These are phyloP conservation scores for Fusarium mexicanum DNA, from an alignment of 2,329 filamentous ascomycete species.

Conservation along the genomic window DNA sequence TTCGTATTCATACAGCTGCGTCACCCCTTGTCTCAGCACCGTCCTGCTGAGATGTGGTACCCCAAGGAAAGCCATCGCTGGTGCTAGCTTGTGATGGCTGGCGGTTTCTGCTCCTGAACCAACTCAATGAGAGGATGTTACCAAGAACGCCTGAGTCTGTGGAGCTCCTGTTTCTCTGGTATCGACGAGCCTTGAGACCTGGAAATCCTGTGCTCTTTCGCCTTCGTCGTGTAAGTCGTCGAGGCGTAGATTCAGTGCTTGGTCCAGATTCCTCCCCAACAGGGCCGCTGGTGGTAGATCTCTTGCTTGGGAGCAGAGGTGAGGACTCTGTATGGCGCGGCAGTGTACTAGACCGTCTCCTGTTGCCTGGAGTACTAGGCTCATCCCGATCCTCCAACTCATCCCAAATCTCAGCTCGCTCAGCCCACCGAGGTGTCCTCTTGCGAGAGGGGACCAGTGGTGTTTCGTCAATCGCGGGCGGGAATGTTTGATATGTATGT, in stretches of 20 bases:
- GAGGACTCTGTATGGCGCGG: slow-evolving; percentile 54
- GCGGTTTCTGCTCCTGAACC: slow-evolving; percentile 56
- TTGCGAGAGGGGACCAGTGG: slow-evolving; percentile 55
- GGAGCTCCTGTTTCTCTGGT: slow-evolving; percentile 51
- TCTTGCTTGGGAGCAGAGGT: slow-evolving; percentile 50
- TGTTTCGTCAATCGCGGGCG: slow-evolving; percentile 50
- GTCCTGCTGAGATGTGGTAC: slow-evolving; percentile 33
- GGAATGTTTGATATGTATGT: slow-evolving; percentile 60
- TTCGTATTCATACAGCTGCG: slow-evolving; percentile 48
- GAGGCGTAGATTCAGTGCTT: slow-evolving; percentile 45
- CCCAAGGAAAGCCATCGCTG: slow-evolving; percentile 30
- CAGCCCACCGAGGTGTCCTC: slow-evolving; percentile 66
- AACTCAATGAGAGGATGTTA: slow-evolving; percentile 64
- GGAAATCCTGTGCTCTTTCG: slow-evolving; percentile 71
- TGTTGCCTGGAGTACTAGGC: slow-evolving; percentile 51
- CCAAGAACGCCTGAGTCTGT: slow-evolving; percentile 61
- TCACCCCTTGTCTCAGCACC: slow-evolving; percentile 31
- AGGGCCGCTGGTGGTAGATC: slow-evolving; percentile 45
- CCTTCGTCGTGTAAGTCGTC: slow-evolving; percentile 54
- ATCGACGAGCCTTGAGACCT: slow-evolving; percentile 65
- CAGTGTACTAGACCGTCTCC: slow-evolving; percentile 61
- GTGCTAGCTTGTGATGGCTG: slow-evolving; percentile 37
- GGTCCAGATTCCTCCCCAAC: slow-evolving; percentile 42
- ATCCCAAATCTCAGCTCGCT: slow-evolving; percentile 85
- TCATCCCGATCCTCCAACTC: slow-evolving; percentile 81